Conservation (phyloP, 352 stramenopile species). For the Phytophthora hibernalis region DNA sequence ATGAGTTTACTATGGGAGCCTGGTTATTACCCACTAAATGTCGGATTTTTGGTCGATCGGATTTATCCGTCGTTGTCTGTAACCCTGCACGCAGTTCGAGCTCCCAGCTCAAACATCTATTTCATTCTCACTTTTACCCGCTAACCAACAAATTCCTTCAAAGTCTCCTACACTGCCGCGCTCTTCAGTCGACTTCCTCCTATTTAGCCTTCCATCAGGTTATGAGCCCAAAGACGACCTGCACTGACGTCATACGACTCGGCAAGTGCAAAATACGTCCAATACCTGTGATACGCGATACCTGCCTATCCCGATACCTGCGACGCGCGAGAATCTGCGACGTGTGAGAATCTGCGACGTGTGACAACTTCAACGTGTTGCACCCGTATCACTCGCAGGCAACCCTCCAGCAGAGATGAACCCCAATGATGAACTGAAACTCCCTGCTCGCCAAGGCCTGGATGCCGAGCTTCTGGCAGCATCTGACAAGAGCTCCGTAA, state of each 20-base stretch:
- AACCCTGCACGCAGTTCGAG: background rate
- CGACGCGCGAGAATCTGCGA: background rate
- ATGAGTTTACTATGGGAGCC: no score
- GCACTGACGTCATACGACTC: background rate
- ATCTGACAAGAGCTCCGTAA: background rate
- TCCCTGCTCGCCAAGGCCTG: no score
- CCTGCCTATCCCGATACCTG: background rate
- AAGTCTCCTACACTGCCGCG: background rate
- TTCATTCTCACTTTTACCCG: background rate
- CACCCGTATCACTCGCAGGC: background rate
- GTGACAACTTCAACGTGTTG: background rate
- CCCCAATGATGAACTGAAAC: background rate
- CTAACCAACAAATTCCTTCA: background rate
- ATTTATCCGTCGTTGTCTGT: no score
- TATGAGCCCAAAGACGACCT: background rate
- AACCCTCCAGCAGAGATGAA: no score
- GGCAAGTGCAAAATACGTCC: no score
- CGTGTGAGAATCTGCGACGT: background rate
- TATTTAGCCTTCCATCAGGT: background rate
- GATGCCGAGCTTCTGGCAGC: background rate
- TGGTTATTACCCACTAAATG: no score
- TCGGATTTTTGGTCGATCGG: no score
- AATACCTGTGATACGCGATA: background rate
- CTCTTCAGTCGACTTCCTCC: background rate
- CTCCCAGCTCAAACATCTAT: background rate